Base-by-base conservation (phyloP, 495 filamentous ascomycete species). In the Hypoxylon cercidicola region DNA sequence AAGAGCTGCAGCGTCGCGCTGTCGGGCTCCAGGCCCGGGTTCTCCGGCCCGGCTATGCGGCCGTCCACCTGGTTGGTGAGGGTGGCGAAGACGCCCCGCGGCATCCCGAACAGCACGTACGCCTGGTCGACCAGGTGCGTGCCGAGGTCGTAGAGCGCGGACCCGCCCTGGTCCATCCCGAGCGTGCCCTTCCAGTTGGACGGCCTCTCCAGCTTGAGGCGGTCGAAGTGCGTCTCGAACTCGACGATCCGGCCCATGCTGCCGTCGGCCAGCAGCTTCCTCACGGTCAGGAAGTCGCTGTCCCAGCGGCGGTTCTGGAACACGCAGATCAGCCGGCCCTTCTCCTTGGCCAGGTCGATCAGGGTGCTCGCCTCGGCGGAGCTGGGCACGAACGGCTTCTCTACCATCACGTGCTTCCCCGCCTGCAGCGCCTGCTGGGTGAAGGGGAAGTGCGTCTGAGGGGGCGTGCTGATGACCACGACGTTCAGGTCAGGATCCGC, bases 281-380 rank as follows among this genome's bases (percentile, higher is more conserved):
- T 85, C 32, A 96, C 81, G 25, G 90, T 93, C 28, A 90, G 80
- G 79, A 93, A 97, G 78, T 97, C 93, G 55, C 88, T 82, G 72
- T 97, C 93, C 81, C 85, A 96, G 47, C 93, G 83, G 13, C 93
- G 88, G 79, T 96, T 97, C 78, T 97, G 92, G 75, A 93, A 97
- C 18, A 97, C 90, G 44, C 89, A 91, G 32, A 97, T 74, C 43
- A 88, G 69, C 57, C 81, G 86, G 39, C 84, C 80, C 45, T 82
- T 78, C 68, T 86, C 80, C 60, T 84, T 77, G 1, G 93, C 87
- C 11, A 95, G 75, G 4, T 74, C 77, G 49, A 90, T 80, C 2
- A 97, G 85, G 63, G 88, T 80, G 37, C 87, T 79, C 9, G 92
- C 91, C 77, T 97, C 89, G 51, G 82, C 74, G 13, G 82, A 78